Conservation (phyloP, 192 early-diverging fungal genomes). For the Irineochytrium annulatum region DNA sequence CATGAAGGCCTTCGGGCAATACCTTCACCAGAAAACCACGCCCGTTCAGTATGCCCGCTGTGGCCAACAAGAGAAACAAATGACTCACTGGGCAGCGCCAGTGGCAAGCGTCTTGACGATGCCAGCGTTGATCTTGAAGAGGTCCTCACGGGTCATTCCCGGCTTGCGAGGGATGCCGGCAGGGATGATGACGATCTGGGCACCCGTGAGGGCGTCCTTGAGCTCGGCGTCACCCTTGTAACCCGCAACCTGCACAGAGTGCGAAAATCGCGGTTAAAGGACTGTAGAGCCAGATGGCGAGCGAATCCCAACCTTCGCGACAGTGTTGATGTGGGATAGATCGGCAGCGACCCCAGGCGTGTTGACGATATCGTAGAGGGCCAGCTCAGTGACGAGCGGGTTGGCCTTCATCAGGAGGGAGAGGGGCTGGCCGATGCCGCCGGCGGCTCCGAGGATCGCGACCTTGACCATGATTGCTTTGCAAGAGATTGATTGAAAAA, state of each 20-base stretch:
- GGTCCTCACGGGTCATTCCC: conserved; percentile 97
- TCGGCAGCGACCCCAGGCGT: conserved; percentile 95
- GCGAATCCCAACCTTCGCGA: conserved; percentile 46
- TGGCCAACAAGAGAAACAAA: conserved; percentile 6
- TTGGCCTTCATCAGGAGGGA: conserved; percentile 91
- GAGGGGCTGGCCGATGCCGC: conserved; percentile 97
- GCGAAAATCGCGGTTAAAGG: background rate
- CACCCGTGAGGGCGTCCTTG: conserved; percentile 62
- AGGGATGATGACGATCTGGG: conserved; percentile 83
- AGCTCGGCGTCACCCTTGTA: conserved; percentile 65
- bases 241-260: conserved; percentile 44
- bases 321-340: conserved; percentile 88
- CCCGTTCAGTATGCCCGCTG: background rate
- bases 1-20: conserved; percentile 63
- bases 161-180: conserved; percentile 98
- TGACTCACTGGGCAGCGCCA: conserved; percentile 66
- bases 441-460: conserved; percentile 62
- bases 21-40: conserved; percentile 29
- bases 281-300: background rate
- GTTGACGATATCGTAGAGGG: conserved; percentile 97
- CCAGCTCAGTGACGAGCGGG: conserved; percentile 75
- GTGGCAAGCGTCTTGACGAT: conserved; percentile 83
- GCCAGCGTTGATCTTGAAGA: conserved; percentile 97
- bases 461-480: no score
- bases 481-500: no score